Evolutionary conservation across 2,329 filamentous ascomycete genomes (phyloP).

Genomic region (Escovopsis sp.): DNA sequence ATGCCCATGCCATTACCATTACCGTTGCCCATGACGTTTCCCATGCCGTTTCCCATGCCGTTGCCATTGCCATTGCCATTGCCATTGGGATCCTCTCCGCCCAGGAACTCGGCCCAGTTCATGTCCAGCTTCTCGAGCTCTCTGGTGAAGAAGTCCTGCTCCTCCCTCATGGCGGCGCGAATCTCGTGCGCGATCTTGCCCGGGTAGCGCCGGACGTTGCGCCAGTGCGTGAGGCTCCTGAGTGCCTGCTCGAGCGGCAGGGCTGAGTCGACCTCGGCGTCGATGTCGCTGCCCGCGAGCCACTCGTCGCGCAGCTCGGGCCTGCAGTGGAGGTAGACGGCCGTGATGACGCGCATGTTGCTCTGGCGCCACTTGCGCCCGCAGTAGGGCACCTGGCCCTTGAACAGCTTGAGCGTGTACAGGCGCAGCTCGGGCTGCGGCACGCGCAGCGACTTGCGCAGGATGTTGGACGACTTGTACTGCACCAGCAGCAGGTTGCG

Average conservation of each 20-base stretch:
- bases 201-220: conserved; percentile 71
- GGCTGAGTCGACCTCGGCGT: conserved; percentile 86
- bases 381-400: conserved; percentile 95
- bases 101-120: conserved; percentile 29
- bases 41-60: too few relatives aligned
- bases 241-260: conserved; percentile 84
- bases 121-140: conserved; percentile 61
- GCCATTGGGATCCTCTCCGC: conserved; percentile 16
- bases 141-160: conserved; percentile 65
- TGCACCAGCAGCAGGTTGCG: conserved; percentile 85
- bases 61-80: too few relatives aligned
- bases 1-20: conserved; percentile 6
- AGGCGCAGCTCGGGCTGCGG: conserved; percentile 76
- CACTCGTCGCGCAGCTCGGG: conserved; percentile 91
- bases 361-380: conserved; percentile 94
- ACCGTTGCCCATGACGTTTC: too few relatives aligned
- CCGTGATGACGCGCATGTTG: conserved; percentile 98
- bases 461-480: conserved; percentile 86
- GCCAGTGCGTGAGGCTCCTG: conserved; percentile 83
- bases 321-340: conserved; percentile 84
- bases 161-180: conserved; percentile 47
- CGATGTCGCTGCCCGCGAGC: conserved; percentile 80
- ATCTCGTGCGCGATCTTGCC: conserved; percentile 54
- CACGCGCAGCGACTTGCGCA: conserved; percentile 82
- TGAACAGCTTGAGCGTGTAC: conserved; percentile 96